A percentile compares a stretch with the other conserved stretches of the same genome.
Evolutionary conservation across 2,329 filamentous ascomycete species (phyloP).

Genomic region (Blastomyces emzantsi): DNA sequence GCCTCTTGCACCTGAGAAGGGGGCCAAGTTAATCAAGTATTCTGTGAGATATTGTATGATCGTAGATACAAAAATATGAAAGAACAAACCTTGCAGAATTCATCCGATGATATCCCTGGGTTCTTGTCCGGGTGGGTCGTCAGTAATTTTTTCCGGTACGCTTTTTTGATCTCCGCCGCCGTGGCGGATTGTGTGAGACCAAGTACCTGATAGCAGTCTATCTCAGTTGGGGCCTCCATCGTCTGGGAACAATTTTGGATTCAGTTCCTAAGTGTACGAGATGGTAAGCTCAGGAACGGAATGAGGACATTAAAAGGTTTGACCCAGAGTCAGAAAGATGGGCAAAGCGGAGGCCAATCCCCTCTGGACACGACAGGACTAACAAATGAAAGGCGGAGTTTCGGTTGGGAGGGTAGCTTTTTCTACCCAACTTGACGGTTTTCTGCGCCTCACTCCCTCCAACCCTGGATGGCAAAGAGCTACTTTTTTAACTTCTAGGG

Average conservation of each 20-base stretch:
- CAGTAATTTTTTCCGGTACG: constrained; percentile 13
- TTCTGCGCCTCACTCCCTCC: not conserved
- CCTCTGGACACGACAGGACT: constrained; percentile 2
- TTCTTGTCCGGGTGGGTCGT: constrained; percentile 16
- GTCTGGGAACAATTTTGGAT: constrained; percentile 3
- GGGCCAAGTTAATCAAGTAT: not conserved
- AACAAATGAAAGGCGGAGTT: not conserved
- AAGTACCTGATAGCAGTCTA: constrained; percentile 15
- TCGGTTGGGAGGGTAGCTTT: constrained; percentile 2
- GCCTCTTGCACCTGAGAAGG: constrained; percentile 7
- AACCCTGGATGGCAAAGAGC: not conserved
- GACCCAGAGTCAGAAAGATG: not conserved
- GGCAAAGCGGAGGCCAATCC: constrained; percentile 1
- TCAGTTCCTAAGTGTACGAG: not conserved
- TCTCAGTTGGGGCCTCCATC: constrained; percentile 4
- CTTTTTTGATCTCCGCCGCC: constrained; percentile 11
- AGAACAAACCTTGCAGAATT: constrained; percentile 5
- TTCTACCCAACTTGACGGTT: not conserved
- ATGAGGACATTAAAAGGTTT: constrained; percentile 6
- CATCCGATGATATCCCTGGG: not conserved
- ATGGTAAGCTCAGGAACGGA: constrained; percentile 5
- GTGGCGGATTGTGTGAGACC: constrained; percentile 13
- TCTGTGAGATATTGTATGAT: not conserved
- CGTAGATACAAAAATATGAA: not conserved
- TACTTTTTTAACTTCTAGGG: too few species aligned